These are phyloP conservation scores for Hanseniaspora lindneri DNA, from an alignment of 805 yeast species.

Conservation along the genomic window DNA sequence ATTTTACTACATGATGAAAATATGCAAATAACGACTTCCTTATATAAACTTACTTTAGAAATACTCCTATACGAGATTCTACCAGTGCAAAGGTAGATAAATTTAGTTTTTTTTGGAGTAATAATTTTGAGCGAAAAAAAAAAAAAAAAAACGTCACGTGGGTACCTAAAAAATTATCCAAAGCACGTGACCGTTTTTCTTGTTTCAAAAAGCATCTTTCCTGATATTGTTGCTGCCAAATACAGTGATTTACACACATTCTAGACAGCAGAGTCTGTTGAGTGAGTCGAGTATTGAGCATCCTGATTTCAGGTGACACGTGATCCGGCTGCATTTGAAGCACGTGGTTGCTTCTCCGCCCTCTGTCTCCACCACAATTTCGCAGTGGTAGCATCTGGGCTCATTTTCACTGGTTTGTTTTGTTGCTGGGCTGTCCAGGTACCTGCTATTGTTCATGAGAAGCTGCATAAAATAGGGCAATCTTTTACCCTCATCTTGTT, in stretches of 20 bases:
- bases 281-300: constrained; percentile 5
- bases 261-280: constrained; percentile 1
- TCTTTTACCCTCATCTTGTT: not conserved
- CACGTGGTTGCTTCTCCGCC: not conserved
- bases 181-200: too few relatives aligned
- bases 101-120: too few relatives aligned
- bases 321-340: not conserved
- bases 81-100: too few relatives aligned
- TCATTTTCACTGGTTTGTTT: not conserved
- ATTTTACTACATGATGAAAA: too few relatives aligned
- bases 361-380: not conserved
- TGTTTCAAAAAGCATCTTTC: too few relatives aligned
- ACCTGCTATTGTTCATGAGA: constrained; percentile 5
- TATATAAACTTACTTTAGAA: too few relatives aligned
- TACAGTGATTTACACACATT: not conserved
- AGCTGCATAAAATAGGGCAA: not conserved
- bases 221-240: too few relatives aligned
- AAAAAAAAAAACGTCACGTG: too few relatives aligned
- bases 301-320: constrained; percentile 3
- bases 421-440: not conserved
- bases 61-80: too few relatives aligned
- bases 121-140: too few relatives aligned
- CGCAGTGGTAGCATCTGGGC: constrained; percentile 4
- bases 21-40: too few relatives aligned
- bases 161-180: too few relatives aligned